Percentiles rank a stretch among this genome's conserved stretches.
Evolutionary conservation across 139 green algal genomes (phyloP).

Genomic region (Tetratostichococcus sp.): DNA sequence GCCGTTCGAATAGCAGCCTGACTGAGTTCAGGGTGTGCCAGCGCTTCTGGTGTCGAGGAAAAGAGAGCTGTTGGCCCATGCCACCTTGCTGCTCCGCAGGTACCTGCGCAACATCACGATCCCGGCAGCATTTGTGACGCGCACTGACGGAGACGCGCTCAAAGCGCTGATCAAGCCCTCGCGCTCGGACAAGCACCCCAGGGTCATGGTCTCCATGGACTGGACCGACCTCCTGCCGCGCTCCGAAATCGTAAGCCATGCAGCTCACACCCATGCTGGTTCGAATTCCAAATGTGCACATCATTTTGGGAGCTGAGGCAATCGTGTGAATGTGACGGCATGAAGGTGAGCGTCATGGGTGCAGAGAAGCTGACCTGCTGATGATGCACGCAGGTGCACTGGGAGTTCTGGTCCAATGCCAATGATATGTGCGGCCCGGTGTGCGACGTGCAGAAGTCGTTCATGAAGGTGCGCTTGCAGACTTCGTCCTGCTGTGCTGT

Average conservation of each 20-base stretch:
- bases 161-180: conserved; percentile 55
- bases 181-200: background rate
- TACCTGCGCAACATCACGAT: conserved; percentile 69
- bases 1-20: too few relatives aligned
- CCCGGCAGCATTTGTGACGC: conserved; percentile 72
- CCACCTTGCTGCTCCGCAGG: too few relatives aligned
- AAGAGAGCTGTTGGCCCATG: too few relatives aligned
- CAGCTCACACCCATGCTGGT: too few relatives aligned
- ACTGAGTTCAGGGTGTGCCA: too few relatives aligned
- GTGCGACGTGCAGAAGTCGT: conserved; percentile 73
- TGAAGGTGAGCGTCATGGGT: too few relatives aligned
- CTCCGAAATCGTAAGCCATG: conserved; percentile 4
- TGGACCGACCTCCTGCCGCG: conserved; percentile 75
- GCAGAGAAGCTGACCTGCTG: too few relatives aligned
- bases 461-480: conserved; percentile 49
- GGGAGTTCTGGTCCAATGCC: conserved; percentile 92
- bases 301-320: too few relatives aligned
- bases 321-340: too few relatives aligned
- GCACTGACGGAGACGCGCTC: conserved; percentile 57
- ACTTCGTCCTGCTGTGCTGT: too few relatives aligned
- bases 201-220: conserved; percentile 23
- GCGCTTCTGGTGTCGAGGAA: too few relatives aligned
- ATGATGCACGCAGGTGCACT: conserved; percentile 66
- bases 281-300: too few relatives aligned
- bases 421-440: conserved; percentile 77